Evolutionary conservation across 306 rosid species (phyloP).

Genomic region (Trifolium repens): DNA sequence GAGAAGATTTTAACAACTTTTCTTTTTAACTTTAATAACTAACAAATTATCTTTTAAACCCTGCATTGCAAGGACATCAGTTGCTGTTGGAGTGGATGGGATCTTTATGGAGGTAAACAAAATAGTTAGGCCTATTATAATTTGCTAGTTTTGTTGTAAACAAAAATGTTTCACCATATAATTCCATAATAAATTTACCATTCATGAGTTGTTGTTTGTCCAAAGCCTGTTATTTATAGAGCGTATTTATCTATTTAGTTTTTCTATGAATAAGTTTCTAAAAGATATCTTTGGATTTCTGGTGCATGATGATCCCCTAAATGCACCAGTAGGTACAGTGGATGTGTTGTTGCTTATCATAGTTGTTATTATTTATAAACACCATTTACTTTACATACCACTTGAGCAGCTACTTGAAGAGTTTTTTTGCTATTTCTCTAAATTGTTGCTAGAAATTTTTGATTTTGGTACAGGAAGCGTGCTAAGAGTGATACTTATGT

Average conservation of each 20-base stretch:
- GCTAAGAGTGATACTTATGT: constrained; percentile 82
- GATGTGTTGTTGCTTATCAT: constrained; percentile 57
- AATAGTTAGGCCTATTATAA: constrained; percentile 26
- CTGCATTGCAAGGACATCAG: constrained; percentile 93
- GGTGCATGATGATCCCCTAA: constrained; percentile 96
- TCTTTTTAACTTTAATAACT: too few relatives aligned
- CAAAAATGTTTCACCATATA: constrained; percentile 10
- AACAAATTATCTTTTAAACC: constrained; percentile 40
- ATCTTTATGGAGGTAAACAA: constrained; percentile 90
- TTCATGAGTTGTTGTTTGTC: constrained; percentile 37
- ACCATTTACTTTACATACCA: background rate
- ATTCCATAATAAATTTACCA: constrained; percentile 10
- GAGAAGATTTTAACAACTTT: too few relatives aligned
- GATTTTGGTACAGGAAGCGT: constrained; percentile 60
- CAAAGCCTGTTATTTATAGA: too few relatives aligned
- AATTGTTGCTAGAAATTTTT: too few relatives aligned
- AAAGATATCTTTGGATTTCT: constrained; percentile 42
- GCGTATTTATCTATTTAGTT: too few relatives aligned
- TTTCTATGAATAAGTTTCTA: constrained; percentile 28
- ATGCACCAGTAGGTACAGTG: constrained; percentile 94
- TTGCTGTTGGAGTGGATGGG: constrained; percentile 97
- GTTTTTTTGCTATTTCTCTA: too few relatives aligned
- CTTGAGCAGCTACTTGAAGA: too few relatives aligned
- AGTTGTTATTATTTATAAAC: constrained; percentile 19
- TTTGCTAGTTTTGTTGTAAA: constrained; percentile 12